Base-by-base conservation (phyloP, 441 rosid genomes). In the Euphorbia corollata region DNA sequence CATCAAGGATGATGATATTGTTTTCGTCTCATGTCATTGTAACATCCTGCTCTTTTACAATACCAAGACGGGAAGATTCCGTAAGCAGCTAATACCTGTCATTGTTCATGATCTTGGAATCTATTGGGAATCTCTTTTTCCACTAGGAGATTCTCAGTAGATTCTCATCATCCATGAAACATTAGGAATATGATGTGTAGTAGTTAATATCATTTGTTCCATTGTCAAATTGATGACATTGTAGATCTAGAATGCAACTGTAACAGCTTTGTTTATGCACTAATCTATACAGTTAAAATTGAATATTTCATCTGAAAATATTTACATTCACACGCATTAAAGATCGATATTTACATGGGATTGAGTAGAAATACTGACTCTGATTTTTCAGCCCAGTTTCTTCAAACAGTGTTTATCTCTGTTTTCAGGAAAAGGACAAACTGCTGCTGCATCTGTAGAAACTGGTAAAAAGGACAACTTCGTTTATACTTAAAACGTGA, bases 391-490 rank as follows among this genome's bases (percentile, higher is more conserved):
- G 56, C 56, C 22, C 56, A 51, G 4, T 51, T 18, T 18, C 5
- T 51, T 3, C 12, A 5, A 5, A 12, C 57, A 36, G 41, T 5
- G 5, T 45, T 81, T 81, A 87, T 73, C 58, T 78, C 83, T 2
- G 86, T 79, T 73, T 80, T 81, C 74, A 93, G 78, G 74, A 85
- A 85, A 30, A 83, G 84, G 63, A 77, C 81, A 67, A 88, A 84
- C 75, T 92, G 97, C 77, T 67, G 88, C 87, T 87, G 83, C 95
- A 88, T 79, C 92, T 84, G 76, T 87, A 87, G 76, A 92, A 88
- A 75, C 97, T 92, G 94, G 18, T 57, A 50, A 64, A 11, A 62
- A 58, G 27, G 19, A 24, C 66, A 57, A 55, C 23, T 50, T 54
- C 38, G 7, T 19, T 45, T 32, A 51, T 67, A 68, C 30, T 65